phyloP scores from a whole-genome alignment of 768 basidiomycete genomes.

The Inosperma sp. region DNA sequence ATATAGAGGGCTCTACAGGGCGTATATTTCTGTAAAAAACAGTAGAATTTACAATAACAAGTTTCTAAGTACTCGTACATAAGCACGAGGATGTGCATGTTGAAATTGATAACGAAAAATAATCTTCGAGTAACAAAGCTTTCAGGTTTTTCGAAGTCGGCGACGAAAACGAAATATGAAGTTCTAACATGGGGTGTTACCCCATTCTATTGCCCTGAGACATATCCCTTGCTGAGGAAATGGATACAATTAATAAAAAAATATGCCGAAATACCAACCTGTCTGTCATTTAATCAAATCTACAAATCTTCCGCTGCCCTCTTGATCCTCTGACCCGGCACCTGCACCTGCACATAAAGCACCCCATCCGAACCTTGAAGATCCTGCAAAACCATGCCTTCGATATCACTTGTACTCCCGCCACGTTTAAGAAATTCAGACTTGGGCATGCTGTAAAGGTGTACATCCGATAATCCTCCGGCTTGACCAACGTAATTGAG shows the following conservation, averaged over 20 bases:
- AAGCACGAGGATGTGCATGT: too few relatives aligned
- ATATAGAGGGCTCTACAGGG: conserved; percentile 11
- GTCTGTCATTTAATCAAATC: too few relatives aligned
- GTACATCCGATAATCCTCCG: conserved; percentile 16
- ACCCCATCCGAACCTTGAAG: conserved; percentile 8
- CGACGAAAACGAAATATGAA: too few relatives aligned
- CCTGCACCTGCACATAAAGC: conserved; percentile 10
- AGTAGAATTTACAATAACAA: neutral
- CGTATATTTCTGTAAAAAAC: neutral
- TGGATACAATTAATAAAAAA: too few relatives aligned
- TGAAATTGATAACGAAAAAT: too few relatives aligned
- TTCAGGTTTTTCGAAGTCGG: too few relatives aligned
- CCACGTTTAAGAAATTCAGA: conserved; percentile 7
- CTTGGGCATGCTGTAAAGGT: conserved; percentile 17
- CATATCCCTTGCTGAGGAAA: too few relatives aligned
- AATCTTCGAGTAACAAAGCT: too few relatives aligned
- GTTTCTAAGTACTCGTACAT: too few relatives aligned
- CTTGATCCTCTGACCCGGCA: conserved; percentile 1
- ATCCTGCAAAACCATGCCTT: neutral
- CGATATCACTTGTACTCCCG: neutral
- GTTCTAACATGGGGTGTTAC: too few relatives aligned
- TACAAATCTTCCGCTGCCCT: conserved; percentile 6
- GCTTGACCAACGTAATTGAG: conserved; percentile 18
- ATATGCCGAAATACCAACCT: too few relatives aligned
- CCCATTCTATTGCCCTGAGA: too few relatives aligned